Evolutionary conservation across 345 rosid genomes (phyloP).

Genomic region (Lenwebbia sp.): DNA sequence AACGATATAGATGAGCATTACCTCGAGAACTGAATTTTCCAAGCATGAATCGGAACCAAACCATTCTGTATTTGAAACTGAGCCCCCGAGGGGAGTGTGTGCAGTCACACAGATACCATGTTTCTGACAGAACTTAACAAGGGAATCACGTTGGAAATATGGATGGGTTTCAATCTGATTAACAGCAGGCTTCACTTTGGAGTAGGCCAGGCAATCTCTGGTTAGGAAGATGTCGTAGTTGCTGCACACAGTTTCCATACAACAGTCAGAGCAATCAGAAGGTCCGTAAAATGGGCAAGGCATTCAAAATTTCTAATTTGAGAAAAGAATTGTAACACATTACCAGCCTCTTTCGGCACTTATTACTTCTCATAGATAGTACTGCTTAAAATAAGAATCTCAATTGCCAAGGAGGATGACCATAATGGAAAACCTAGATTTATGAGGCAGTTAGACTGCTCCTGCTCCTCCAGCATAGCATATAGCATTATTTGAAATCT

Average conservation of each 20-base stretch:
- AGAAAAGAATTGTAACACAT: not conserved
- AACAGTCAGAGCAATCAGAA: not conserved
- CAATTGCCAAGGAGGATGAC: not conserved
- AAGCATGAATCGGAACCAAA: constrained; percentile 68
- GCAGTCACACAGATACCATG: constrained; percentile 75
- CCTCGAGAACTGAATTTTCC: constrained; percentile 72
- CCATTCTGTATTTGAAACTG: constrained; percentile 60
- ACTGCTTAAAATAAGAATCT: not conserved
- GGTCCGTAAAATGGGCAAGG: not conserved
- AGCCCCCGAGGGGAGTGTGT: constrained; percentile 85
- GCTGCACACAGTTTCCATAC: constrained; percentile 28
- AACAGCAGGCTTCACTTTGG: constrained; percentile 94
- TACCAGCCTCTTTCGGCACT: not conserved
- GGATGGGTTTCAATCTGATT: constrained; percentile 93
- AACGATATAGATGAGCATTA: constrained; percentile 6
- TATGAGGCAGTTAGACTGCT: not conserved
- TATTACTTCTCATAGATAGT: not conserved
- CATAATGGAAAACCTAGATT: not conserved
- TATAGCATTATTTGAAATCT: not conserved
- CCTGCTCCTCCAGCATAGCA: not conserved
- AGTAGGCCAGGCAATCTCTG: constrained; percentile 85
- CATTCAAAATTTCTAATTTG: not conserved
- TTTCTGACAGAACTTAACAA: constrained; percentile 85
- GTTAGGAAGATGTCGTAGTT: constrained; percentile 79
- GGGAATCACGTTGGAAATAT: constrained; percentile 84